phyloP scores from a whole-genome alignment of 495 filamentous ascomycete species.

The Penicillium angulare region DNA sequence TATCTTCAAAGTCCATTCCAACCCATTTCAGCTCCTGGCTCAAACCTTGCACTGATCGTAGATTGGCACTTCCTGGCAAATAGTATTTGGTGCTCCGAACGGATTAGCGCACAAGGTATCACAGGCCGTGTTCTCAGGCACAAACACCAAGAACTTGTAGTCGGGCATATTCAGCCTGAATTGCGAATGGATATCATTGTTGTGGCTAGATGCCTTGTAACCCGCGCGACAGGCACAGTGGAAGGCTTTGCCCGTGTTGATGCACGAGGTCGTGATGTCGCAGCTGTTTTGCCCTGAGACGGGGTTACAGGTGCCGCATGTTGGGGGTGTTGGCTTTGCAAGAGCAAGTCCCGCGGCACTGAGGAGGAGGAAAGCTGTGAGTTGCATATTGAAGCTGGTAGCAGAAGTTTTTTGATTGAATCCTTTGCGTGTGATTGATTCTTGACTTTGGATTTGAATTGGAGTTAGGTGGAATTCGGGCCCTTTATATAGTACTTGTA shows the following conservation, averaged over 20 bases:
- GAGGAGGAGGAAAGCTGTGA: slow-evolving; percentile 23
- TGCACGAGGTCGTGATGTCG: slow-evolving; percentile 44
- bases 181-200: slow-evolving; percentile 34
- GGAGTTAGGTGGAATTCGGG: not conserved
- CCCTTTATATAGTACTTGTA: too few species aligned
- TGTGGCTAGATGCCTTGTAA: slow-evolving; percentile 55
- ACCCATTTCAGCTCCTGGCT: not conserved
- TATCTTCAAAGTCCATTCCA: too few species aligned
- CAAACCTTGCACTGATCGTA: slow-evolving; percentile 32
- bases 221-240: slow-evolving; percentile 71
- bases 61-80: slow-evolving; percentile 40
- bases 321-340: slow-evolving; percentile 20
- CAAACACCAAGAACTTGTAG: slow-evolving; percentile 45
- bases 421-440: too few species aligned
- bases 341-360: slow-evolving; percentile 21
- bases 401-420: not conserved
- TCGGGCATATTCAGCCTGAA: slow-evolving; percentile 41
- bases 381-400: slow-evolving; percentile 28
- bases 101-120: slow-evolving; percentile 40
- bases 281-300: slow-evolving; percentile 42
- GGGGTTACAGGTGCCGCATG: slow-evolving; percentile 44
- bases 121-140: slow-evolving; percentile 37
- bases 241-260: slow-evolving; percentile 66
- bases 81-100: slow-evolving; percentile 24
- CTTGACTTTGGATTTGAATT: not conserved